phyloP scores from a whole-genome alignment of 2,329 filamentous ascomycete species.

The Cladosporium phlei region DNA sequence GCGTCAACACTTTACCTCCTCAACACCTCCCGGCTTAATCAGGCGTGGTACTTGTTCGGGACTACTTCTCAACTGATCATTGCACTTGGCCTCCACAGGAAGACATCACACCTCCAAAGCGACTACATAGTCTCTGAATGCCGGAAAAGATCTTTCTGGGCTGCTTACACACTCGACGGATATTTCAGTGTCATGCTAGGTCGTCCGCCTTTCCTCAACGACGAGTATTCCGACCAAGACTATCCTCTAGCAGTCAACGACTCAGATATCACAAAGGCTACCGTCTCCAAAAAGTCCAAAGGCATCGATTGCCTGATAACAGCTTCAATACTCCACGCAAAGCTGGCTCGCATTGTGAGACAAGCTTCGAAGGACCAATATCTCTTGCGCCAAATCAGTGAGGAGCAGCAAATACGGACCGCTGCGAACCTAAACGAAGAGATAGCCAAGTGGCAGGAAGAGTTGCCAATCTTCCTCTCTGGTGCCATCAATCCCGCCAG shows the following conservation, averaged over 20 bases:
- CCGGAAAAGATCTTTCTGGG: slow-evolving; percentile 36
- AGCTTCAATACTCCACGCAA: slow-evolving; percentile 29
- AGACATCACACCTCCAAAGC: slow-evolving; percentile 20
- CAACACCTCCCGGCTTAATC: slow-evolving; percentile 34
- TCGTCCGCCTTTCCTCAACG: slow-evolving; percentile 33
- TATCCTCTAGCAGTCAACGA: slow-evolving; percentile 28
- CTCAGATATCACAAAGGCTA: slow-evolving; percentile 21
- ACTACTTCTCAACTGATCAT: slow-evolving; percentile 35
- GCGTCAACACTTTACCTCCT: slow-evolving; percentile 38
- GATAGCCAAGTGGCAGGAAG: slow-evolving; percentile 43
- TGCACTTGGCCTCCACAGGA: slow-evolving; percentile 33
- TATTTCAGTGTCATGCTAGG: slow-evolving; percentile 38
- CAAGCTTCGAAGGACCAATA: slow-evolving; percentile 29
- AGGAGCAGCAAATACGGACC: slow-evolving; percentile 21
- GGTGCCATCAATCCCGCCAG: slow-evolving; percentile 41
- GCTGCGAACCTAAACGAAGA: slow-evolving; percentile 40
- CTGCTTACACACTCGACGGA: slow-evolving; percentile 36
- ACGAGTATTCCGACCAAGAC: slow-evolving; percentile 31
- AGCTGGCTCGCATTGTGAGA: slow-evolving; percentile 27
- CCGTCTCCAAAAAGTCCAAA: slow-evolving; percentile 17
- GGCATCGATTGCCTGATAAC: slow-evolving; percentile 32
- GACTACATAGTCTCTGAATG: slow-evolving; percentile 29
- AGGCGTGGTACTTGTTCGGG: slow-evolving; percentile 37
- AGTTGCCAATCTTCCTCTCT: slow-evolving; percentile 42
- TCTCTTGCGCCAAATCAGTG: slow-evolving; percentile 17